A percentile compares a stretch with the other conserved stretches of the same genome.
These are phyloP conservation scores for Rhododendron williamsianum DNA, from an alignment of 148 eudicot species.

Conservation along the genomic window DNA sequence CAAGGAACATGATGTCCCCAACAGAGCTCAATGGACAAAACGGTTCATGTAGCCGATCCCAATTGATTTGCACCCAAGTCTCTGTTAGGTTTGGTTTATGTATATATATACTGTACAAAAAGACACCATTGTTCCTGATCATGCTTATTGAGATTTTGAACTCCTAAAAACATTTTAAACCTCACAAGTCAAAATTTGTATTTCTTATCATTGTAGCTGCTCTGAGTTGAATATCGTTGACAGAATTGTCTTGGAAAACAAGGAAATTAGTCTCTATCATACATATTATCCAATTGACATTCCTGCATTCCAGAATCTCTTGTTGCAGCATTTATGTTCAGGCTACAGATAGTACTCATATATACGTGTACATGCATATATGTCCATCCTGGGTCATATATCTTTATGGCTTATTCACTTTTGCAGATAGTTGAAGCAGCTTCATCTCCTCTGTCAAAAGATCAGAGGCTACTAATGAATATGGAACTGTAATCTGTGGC, in stretches of 20 bases:
- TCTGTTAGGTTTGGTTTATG: no score
- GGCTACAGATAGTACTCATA: neutral
- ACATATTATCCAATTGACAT: neutral
- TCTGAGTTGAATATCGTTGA: neutral
- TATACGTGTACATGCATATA: neutral
- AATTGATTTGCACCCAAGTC: no score
- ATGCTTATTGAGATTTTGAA: neutral
- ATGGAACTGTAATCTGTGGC: constrained; percentile 13
- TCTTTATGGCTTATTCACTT: neutral
- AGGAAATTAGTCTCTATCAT: neutral
- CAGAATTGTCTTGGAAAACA: neutral
- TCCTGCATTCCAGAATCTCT: neutral
- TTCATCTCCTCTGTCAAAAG: constrained; percentile 20
- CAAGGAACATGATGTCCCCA: neutral
- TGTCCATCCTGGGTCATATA: neutral
- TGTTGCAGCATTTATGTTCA: neutral
- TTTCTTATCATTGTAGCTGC: neutral
- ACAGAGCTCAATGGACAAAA: neutral
- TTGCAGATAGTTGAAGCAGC: constrained; percentile 26
- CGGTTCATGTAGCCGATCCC: neutral
- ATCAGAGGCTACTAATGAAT: constrained; percentile 25
- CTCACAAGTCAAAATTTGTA: neutral
- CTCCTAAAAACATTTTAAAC: neutral
- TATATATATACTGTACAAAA: no score
- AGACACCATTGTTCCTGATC: neutral